A percentile compares a stretch with the other conserved stretches of the same genome.
Evolutionary conservation across 169 alveolate species (phyloP).

Genomic region (Eimeria zaria): DNA sequence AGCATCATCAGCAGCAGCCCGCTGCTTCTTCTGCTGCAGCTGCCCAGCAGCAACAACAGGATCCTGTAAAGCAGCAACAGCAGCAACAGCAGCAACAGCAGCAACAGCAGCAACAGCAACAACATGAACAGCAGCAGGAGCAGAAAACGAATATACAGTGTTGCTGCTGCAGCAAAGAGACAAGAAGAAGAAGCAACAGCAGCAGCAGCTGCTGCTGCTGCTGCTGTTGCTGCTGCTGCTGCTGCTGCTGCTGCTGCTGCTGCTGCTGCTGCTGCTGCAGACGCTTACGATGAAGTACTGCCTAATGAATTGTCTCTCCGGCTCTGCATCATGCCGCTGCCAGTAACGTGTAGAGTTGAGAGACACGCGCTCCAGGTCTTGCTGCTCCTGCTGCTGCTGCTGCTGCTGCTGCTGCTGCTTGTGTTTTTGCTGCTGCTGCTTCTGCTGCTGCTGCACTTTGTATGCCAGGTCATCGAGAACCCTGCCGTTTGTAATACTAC

Average conservation of each 20-base stretch:
- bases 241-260: slow-evolving; percentile 13
- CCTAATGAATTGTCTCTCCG: too few species aligned
- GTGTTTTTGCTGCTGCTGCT: neutral
- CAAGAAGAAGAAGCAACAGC: too few species aligned
- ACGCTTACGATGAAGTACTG: neutral
- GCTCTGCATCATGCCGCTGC: too few species aligned
- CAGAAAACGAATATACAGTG: neutral
- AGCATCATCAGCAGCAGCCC: slow-evolving; percentile 3
- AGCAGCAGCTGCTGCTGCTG: neutral
- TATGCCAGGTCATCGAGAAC: too few species aligned
- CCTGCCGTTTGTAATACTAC: too few species aligned
- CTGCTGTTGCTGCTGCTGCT: neutral
- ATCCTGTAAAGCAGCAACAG: neutral
- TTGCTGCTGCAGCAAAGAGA: neutral
- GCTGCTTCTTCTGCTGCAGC: slow-evolving; percentile 21
- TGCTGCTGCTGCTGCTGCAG: neutral
- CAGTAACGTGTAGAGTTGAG: slow-evolving; percentile 32
- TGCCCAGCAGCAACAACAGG: slow-evolving; percentile 56
- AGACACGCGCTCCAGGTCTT: neutral
- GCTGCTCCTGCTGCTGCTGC: slow-evolving; percentile 15
- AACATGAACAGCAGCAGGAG: neutral
- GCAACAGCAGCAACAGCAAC: slow-evolving; percentile 12
- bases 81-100: neutral
- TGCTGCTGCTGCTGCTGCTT: neutral
- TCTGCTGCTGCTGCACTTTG: neutral